phyloP scores from a whole-genome alignment of 1,139 yeast species.

The Candida sp. region DNA sequence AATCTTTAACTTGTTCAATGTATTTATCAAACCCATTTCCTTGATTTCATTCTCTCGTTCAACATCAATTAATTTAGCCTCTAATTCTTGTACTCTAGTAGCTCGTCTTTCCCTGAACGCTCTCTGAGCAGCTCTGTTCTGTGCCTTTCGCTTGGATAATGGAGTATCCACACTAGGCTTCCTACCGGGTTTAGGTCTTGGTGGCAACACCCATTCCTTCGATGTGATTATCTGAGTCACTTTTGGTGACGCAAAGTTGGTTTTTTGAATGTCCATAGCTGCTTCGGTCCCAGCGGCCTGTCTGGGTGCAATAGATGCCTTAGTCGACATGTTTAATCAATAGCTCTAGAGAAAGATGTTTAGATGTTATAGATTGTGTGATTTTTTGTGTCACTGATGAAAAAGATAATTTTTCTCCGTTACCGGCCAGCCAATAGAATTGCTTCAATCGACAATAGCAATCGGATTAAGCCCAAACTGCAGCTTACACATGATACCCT shows the following conservation, averaged over 20 bases:
- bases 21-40: slow-evolving; percentile 57
- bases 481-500: neutral
- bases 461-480: neutral
- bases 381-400: slow-evolving; percentile 4
- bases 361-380: neutral
- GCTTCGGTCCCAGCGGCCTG: neutral
- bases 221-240: slow-evolving; percentile 59
- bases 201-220: slow-evolving; percentile 90
- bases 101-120: slow-evolving; percentile 88
- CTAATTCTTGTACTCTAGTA: slow-evolving; percentile 49
- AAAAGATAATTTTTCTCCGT: slow-evolving; percentile 1
- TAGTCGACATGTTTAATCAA: neutral
- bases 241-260: slow-evolving; percentile 1
- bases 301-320: slow-evolving; percentile 2
- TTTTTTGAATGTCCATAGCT: neutral
- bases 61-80: slow-evolving; percentile 51
- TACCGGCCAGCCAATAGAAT: neutral
- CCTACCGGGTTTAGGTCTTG: slow-evolving; percentile 87
- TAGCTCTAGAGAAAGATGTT: neutral
- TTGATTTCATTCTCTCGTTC: slow-evolving; percentile 62
- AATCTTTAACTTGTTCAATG: slow-evolving; percentile 37
- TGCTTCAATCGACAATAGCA: neutral
- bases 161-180: slow-evolving; percentile 78
- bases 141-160: slow-evolving; percentile 81
- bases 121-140: slow-evolving; percentile 92